Conservation (phyloP, 176 grass and related monocot species). For the Eleusine coracana region DNA sequence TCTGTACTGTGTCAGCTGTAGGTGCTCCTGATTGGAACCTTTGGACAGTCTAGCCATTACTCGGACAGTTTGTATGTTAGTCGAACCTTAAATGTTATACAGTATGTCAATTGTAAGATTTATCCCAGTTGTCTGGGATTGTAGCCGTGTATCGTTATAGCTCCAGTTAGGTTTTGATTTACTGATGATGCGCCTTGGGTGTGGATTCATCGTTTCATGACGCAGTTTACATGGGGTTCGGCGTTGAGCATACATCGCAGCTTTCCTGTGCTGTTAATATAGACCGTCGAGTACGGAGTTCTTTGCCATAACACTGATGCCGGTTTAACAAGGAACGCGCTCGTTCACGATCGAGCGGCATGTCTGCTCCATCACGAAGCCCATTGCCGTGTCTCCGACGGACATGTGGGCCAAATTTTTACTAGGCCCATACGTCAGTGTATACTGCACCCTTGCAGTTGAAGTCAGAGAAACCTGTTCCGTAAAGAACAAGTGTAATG, state of each 20-base stretch:
- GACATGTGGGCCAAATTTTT: no score
- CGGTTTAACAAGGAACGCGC: neutral
- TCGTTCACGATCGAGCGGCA: neutral
- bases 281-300: neutral
- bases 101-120: slow-evolving; percentile 31
- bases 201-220: no score
- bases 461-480: no score
- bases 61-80: slow-evolving; percentile 32
- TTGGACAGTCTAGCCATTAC: slow-evolving; percentile 17
- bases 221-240: neutral
- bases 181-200: neutral
- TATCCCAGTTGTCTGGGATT: slow-evolving; percentile 16
- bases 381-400: no score
- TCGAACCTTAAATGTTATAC: slow-evolving; percentile 27
- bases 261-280: neutral
- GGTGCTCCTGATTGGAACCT: slow-evolving; percentile 27
- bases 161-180: neutral
- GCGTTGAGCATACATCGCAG: neutral
- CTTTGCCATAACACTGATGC: neutral
- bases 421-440: no score
- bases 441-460: no score
- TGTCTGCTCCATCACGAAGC: no score
- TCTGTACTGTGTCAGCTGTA: slow-evolving; percentile 44
- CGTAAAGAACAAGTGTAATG: no score
- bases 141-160: slow-evolving; percentile 16